Percentiles rank a stretch among this genome's conserved stretches.
These are phyloP conservation scores for Spirogloea muscicola DNA, from an alignment of 139 green algal species.

Conservation along the genomic window DNA sequence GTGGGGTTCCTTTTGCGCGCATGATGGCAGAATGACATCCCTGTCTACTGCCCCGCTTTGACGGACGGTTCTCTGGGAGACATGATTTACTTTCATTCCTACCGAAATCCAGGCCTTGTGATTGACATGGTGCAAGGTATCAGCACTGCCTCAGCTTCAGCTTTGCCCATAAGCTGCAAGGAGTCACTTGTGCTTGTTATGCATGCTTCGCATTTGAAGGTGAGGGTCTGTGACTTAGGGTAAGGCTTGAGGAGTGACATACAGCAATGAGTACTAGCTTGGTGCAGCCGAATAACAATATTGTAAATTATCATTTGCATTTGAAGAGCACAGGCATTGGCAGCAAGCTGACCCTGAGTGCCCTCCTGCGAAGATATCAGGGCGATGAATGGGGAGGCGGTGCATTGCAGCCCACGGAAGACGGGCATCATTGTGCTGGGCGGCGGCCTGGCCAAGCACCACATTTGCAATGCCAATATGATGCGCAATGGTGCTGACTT, in stretches of 20 bases:
- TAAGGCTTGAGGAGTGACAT: no score
- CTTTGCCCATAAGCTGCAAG: no score
- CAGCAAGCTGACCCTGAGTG: no score
- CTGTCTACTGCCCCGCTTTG: slow-evolving; percentile 91
- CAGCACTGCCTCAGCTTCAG: background rate
- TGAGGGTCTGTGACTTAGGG: no score
- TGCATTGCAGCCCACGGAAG: slow-evolving; percentile 29
- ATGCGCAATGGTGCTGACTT: slow-evolving; percentile 98
- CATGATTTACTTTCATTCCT: slow-evolving; percentile 99
- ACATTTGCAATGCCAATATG: slow-evolving; percentile 98
- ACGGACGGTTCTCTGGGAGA: slow-evolving; percentile 92
- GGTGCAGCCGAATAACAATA: no score
- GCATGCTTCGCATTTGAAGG: no score
- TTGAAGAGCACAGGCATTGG: no score
- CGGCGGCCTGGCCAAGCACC: slow-evolving; percentile 94
- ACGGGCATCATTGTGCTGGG: slow-evolving; percentile 89
- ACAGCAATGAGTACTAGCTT: no score
- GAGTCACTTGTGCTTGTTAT: no score
- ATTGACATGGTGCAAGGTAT: slow-evolving; percentile 35
- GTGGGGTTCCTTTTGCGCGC: no score
- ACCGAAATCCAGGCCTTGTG: slow-evolving; percentile 69
- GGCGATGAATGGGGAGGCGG: slow-evolving; percentile 85
- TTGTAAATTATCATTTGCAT: no score
- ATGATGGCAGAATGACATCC: slow-evolving; percentile 80
- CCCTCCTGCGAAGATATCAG: slow-evolving; percentile 61